Evolutionary conservation across 192 early-diverging fungal species (phyloP), one percentile per base, ranked within the genome.

Genomic region (Backusella mclennaniae): DNA sequence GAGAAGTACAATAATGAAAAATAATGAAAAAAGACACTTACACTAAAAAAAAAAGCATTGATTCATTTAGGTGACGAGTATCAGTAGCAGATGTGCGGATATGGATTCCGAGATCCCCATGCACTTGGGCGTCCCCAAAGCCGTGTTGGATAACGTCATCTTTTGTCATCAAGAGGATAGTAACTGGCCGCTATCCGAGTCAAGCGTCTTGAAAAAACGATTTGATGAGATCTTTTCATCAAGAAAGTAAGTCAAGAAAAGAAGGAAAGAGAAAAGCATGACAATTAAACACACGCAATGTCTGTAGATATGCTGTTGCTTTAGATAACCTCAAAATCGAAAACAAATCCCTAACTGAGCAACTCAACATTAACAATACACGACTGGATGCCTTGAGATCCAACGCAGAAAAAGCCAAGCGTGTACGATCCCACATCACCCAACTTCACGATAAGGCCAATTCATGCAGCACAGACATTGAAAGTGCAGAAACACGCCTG

Each of bases 141-240:
- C 98, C 0, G 96, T 99, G 41, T 80, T 99, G 35, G 97, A 99
- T 72, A 97, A 96, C 80, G 98, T 99, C 56, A 97, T 99, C 21
- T 99, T 99, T 76, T 98, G 97, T 82, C 97, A 98, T 80, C 98
- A 99, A 85, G 98, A 99, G 81, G 97, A 99, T 4, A 93, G 94
- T 56, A 95, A 92, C 79, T 99, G 98, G 97, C 98, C 98, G 15
- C 87, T 99, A 11, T 89, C 95, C 0, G 98, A 99, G 77, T 91
- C 97, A 0, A 73, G 84, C 4, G 75, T 87, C 5, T 75, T 99
- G 39, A 99, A 99, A 77, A 98, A 98, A 76, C 95, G 93, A 76
- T 99, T 99, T 85, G 97, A 99, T 84, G 98, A 98, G 19, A 99
- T 99, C 52, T 99, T 99, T 86, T 93, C 94, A 0, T 89, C 95